Base-by-base conservation (phyloP, 1,139 yeast species). In the Sugiyamaella grinbergsii region DNA sequence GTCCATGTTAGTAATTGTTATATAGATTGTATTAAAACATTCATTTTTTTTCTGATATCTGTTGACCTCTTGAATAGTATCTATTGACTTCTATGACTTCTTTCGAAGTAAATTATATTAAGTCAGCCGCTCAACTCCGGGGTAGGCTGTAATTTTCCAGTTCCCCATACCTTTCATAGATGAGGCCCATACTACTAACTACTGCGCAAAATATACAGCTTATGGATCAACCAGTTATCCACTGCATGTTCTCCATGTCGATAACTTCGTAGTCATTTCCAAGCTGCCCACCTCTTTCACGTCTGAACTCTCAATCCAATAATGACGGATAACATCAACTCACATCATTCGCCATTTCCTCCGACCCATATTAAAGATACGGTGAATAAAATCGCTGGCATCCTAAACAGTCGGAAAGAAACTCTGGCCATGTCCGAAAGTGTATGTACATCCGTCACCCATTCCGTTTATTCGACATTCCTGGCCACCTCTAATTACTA, bases 391-490 rank as follows among this genome's bases (percentile, higher is more conserved):
- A 85, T 87, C 39, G 83, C 94, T 0, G 67, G 66, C 36, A 71
- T 82, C 10, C 73, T 87, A 37, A 68, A 79, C 26, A 63, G 68
- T 11, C 71, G 82, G 19, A 69, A 75, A 5, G 82, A 83, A 62
- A 85, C 95, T 0, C 71, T 88, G 40, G 86, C 94, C 0, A 83
- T 86, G 2, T 82, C 91, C 3, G 96, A 88, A 63, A 90, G 94
- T 7, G 67, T 63, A 53, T 43, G 66, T 58, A n/a, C 4, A n/a
- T n/a, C n/a, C n/a, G n/a, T n/a, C n/a, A n/a, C n/a, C n/a, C n/a
- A n/a, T n/a, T n/a, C n/a, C n/a, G n/a, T n/a, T n/a, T n/a, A n/a
- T n/a, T n/a, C n/a, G n/a, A n/a, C n/a, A n/a, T n/a, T n/a, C n/a
- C n/a, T n/a, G 31, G 18, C 15, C 42, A 15, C 26, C 15, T 5